Percentiles rank a stretch among this genome's conserved stretches.
Conservation (phyloP, 129 eudicot species). For the Flaveria ramosissima region DNA sequence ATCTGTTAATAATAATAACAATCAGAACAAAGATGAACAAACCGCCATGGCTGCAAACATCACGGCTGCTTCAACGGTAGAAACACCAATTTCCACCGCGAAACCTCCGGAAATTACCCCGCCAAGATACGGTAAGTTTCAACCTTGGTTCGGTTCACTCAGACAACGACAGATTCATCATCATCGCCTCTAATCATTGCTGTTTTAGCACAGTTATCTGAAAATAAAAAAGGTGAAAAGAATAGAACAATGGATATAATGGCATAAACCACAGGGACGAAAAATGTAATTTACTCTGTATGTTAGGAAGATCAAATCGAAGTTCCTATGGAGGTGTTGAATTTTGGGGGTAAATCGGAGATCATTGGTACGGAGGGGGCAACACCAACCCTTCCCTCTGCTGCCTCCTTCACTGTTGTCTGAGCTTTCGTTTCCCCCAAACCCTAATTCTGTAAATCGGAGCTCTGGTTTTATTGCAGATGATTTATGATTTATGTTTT, state of each 20-base stretch:
- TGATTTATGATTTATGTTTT: no score
- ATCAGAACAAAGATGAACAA: no score
- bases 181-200: slow-evolving; percentile 27
- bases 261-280: not conserved
- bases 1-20: no score
- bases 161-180: slow-evolving; percentile 23
- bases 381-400: not conserved
- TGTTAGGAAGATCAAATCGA: not conserved
- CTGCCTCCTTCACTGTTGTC: not conserved
- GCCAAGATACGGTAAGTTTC: slow-evolving; percentile 33
- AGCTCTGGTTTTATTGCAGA: not conserved
- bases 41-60: no score
- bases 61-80: no score
- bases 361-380: slow-evolving; percentile 33
- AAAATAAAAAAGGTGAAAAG: not conserved
- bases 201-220: not conserved
- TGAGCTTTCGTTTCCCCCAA: not conserved
- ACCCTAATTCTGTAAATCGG: not conserved
- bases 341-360: slow-evolving; percentile 5
- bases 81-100: no score
- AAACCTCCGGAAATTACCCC: slow-evolving; percentile 19
- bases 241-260: not conserved
- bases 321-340: slow-evolving; percentile 9
- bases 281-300: not conserved
- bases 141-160: slow-evolving; percentile 24